These are phyloP conservation scores for Zoysia pacifica DNA, from an alignment of 176 grass and related monocot species.

Conservation along the genomic window DNA sequence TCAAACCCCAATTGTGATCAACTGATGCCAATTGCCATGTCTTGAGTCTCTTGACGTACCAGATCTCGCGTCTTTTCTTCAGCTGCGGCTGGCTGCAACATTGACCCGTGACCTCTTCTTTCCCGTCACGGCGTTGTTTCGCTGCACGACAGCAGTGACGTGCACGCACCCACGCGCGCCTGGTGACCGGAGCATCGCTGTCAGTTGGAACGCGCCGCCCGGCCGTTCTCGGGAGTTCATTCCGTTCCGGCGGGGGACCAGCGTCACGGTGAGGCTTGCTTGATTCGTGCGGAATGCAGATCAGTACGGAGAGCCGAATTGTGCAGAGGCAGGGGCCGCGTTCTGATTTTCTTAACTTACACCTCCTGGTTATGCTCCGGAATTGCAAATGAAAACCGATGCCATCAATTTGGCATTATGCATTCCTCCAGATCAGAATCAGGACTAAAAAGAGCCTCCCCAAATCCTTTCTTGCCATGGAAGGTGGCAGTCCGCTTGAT, in stretches of 20 bases:
- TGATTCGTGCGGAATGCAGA: neutral
- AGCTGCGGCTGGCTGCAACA: conserved; percentile 8
- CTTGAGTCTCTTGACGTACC: neutral
- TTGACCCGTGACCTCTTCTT: conserved; percentile 31
- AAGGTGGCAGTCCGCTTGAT: conserved; percentile 56
- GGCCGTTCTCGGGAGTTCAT: neutral
- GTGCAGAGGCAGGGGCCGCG: neutral
- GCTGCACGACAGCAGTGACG: conserved; percentile 26
- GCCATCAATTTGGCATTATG: conserved; percentile 55
- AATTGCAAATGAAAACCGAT: conserved; percentile 62
- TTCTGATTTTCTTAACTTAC: neutral
- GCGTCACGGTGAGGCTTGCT: neutral
- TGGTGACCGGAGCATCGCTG: neutral
- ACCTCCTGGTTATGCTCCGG: neutral
- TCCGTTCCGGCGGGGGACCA: neutral
- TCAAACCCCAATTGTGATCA: too few species aligned
- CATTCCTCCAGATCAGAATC: conserved; percentile 36
- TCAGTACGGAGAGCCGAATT: neutral
- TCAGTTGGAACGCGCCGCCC: conserved; percentile 28
- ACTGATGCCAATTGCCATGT: too few species aligned
- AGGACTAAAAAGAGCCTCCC: conserved; percentile 74
- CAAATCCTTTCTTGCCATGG: conserved; percentile 66
- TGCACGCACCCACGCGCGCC: conserved; percentile 27
- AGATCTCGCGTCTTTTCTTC: neutral
- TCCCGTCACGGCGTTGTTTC: neutral